A percentile compares a stretch with the other conserved stretches of the same genome.
phyloP scores from a whole-genome alignment of 1,284 basidiomycete species.

The Malassezia globosa region DNA sequence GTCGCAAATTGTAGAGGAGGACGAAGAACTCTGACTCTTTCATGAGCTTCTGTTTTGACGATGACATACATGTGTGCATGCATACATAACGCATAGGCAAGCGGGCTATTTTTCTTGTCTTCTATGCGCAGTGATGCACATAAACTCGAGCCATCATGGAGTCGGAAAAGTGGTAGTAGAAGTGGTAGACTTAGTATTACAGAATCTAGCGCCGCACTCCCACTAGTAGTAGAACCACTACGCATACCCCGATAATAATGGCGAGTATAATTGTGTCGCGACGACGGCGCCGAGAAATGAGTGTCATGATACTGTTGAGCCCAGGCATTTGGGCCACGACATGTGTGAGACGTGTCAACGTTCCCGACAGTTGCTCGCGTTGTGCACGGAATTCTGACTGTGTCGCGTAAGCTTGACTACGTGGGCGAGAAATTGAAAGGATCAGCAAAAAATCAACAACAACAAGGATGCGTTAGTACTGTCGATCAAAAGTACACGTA shows the following conservation, averaged over 20 bases:
- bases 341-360: slow-evolving; percentile 66
- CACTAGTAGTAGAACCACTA: slow-evolving; percentile 68
- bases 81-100: not conserved
- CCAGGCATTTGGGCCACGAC: slow-evolving; percentile 72
- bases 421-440: slow-evolving; percentile 53
- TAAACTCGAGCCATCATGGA: no score
- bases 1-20: slow-evolving; percentile 38
- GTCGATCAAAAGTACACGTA: no score
- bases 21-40: slow-evolving; percentile 39
- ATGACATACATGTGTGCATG: no score
- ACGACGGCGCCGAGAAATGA: slow-evolving; percentile 81
- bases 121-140: no score
- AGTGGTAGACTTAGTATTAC: not conserved
- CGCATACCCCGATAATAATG: slow-evolving; percentile 69
- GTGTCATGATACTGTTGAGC: slow-evolving; percentile 74
- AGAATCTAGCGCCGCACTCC: slow-evolving; percentile 20
- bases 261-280: slow-evolving; percentile 84
- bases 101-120: no score
- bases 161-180: no score
- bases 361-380: slow-evolving; percentile 60
- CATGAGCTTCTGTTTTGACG: slow-evolving; percentile 27
- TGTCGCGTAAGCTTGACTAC: slow-evolving; percentile 94
- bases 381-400: slow-evolving; percentile 87
- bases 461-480: no score
- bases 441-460: slow-evolving; percentile 48